Conservation (phyloP, 139 green algal genomes). For the Tetraselmis striata region DNA sequence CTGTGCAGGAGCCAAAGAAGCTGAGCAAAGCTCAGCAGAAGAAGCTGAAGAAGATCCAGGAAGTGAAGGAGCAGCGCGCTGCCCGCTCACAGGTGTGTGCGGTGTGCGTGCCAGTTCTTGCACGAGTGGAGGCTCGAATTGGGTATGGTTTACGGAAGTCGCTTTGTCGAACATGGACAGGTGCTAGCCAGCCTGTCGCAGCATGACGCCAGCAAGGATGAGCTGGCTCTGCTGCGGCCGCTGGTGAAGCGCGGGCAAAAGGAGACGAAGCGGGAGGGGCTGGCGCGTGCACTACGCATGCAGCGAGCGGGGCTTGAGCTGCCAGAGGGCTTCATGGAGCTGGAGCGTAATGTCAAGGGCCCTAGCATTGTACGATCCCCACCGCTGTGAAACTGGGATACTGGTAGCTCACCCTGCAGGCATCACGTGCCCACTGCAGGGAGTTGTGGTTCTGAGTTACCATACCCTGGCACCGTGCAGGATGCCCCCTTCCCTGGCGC, state of each 20-base stretch:
- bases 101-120: background rate
- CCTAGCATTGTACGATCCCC: no score
- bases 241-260: constrained; percentile 44
- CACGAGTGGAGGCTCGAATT: no score
- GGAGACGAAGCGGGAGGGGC: constrained; percentile 67
- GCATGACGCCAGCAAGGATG: constrained; percentile 10
- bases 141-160: no score
- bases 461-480: background rate
- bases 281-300: constrained; percentile 49
- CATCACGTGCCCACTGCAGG: background rate
- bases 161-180: constrained; percentile 4
- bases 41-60: constrained; percentile 63
- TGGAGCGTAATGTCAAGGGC: constrained; percentile 5
- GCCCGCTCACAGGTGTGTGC: constrained; percentile 21
- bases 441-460: background rate
- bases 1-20: no score
- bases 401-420: background rate
- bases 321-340: constrained; percentile 14
- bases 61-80: constrained; percentile 49
- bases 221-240: constrained; percentile 42
- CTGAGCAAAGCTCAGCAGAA: constrained; percentile 63
- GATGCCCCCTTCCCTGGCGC: background rate
- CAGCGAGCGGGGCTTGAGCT: constrained; percentile 46
- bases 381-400: no score
- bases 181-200: constrained; percentile 21